These are phyloP conservation scores for Stagonosporopsis rhizophila DNA, from an alignment of 2,329 filamentous ascomycete species.

Conservation along the genomic window DNA sequence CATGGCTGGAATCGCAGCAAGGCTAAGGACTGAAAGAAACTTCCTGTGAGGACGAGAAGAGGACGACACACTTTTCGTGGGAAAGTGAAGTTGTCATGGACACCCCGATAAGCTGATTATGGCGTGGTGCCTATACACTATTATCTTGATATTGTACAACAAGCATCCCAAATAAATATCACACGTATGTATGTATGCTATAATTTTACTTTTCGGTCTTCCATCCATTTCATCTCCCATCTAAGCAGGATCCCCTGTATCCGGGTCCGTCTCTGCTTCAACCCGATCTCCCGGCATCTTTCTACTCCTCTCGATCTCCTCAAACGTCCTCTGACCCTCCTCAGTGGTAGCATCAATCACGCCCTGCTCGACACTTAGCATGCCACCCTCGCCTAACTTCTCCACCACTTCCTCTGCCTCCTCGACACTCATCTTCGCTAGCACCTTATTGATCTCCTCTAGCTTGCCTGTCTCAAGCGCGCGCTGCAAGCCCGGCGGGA, in stretches of 20 bases:
- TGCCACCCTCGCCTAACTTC: slow-evolving; percentile 81
- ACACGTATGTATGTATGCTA: neutral
- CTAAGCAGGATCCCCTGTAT: slow-evolving; percentile 2
- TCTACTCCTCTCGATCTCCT: slow-evolving; percentile 65
- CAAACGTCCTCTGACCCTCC: slow-evolving; percentile 78
- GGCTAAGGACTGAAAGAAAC: neutral
- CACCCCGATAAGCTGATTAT: no score
- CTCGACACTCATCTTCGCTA: slow-evolving; percentile 86
- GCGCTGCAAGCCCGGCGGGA: slow-evolving; percentile 79
- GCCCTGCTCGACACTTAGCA: slow-evolving; percentile 88
- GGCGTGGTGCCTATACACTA: slow-evolving; percentile 2
- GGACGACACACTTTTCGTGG: neutral
- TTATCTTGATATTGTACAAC: slow-evolving; percentile 16
- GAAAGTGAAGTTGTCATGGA: no score
- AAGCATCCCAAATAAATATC: neutral
- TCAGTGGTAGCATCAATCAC: slow-evolving; percentile 95
- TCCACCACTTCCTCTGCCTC: slow-evolving; percentile 87
- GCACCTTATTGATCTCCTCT: slow-evolving; percentile 85
- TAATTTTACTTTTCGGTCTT: neutral
- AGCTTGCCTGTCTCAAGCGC: slow-evolving; percentile 89
- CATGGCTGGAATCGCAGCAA: neutral
- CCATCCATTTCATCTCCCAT: neutral
- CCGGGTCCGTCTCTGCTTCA: slow-evolving; percentile 40
- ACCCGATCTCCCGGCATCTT: slow-evolving; percentile 51
- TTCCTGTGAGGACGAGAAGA: no score